Evolutionary conservation across 192 early-diverging fungal genomes (phyloP), one percentile per base, ranked within the genome.

Genomic region (Dissophora globulifera): DNA sequence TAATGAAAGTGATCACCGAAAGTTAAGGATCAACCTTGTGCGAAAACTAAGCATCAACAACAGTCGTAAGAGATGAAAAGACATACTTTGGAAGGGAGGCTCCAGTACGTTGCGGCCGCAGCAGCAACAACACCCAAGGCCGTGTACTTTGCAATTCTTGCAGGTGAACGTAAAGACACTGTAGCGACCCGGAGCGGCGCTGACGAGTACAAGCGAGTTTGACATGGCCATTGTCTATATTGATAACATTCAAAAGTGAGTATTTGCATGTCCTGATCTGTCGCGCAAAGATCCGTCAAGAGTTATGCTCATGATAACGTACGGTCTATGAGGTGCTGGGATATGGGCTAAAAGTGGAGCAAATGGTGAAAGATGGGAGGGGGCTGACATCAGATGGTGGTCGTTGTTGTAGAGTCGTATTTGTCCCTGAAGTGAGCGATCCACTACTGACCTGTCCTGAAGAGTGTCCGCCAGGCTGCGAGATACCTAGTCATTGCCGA

Each of bases 81-180:
- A 38, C 35, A 38, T 6, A 23, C 19, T 17, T 5, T 19, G 8
- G 69, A 29, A 0, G 55, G 2, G 25, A 66, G 62, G 7, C 46
- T 63, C 71, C 71, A 75, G 71, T 51, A 75, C 4, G n/a, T n/a
- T n/a, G 60, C 56, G 16, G 62, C 62, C 11, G 38, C 43, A n/a
- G 49, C 62, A 22, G 71, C 62, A 48, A 23, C 25, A 29, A 57
- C 54, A 23, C 49, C 57, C 0, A 66, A 32, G 38, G 45, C 32
- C 3, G 57, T 60, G 23, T 46, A 60, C 11, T 48, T 35, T 0
- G 46, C 26, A 22, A 60, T 23, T 0, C 62, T 53, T 1, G 35
- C n/a, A 6, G 57, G 40, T 9, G 62, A 60, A n/a, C 31, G 17
- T 23, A 27, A 5, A 15, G 62, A 38, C 13, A 13, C 13, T 13